Conservation (phyloP, 352 stramenopile genomes). For the Phytophthora vignae region DNA sequence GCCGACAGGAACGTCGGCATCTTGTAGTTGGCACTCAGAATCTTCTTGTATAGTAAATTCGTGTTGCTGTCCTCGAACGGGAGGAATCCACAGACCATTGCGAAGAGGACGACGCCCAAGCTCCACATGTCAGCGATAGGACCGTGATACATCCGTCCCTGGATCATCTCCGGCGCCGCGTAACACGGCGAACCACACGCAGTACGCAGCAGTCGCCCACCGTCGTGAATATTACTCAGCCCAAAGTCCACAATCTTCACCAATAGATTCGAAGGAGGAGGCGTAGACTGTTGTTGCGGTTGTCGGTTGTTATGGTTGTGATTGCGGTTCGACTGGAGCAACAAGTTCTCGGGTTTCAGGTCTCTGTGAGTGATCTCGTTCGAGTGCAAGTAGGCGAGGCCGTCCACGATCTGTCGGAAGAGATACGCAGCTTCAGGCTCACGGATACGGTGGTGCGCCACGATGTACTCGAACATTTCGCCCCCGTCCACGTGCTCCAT, state of each 20-base stretch:
- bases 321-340: slow-evolving; percentile 73
- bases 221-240: slow-evolving; percentile 92
- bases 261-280: slow-evolving; percentile 20
- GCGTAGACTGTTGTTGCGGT: slow-evolving; percentile 24
- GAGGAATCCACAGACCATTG: slow-evolving; percentile 91
- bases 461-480: slow-evolving; percentile 96
- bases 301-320: slow-evolving; percentile 15
- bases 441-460: slow-evolving; percentile 84
- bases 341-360: slow-evolving; percentile 93
- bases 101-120: slow-evolving; percentile 94
- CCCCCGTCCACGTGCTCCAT: slow-evolving; percentile 93
- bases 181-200: slow-evolving; percentile 94
- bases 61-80: slow-evolving; percentile 95
- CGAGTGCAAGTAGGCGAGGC: slow-evolving; percentile 91
- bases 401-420: slow-evolving; percentile 93
- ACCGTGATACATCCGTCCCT: slow-evolving; percentile 84
- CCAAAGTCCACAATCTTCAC: slow-evolving; percentile 95
- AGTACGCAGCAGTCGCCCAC: slow-evolving; percentile 78
- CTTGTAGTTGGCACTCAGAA: slow-evolving; percentile 88
- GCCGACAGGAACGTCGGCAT: slow-evolving; percentile 81
- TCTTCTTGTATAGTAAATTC: slow-evolving; percentile 93
- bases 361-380: slow-evolving; percentile 92
- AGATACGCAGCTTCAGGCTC: slow-evolving; percentile 69
- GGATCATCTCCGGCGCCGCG: slow-evolving; percentile 94
- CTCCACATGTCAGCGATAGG: slow-evolving; percentile 92